Evolutionary conservation across 305 asterid genomes (phyloP), one percentile per base, ranked within the genome.

Genomic region (Coffea humblotiana): DNA sequence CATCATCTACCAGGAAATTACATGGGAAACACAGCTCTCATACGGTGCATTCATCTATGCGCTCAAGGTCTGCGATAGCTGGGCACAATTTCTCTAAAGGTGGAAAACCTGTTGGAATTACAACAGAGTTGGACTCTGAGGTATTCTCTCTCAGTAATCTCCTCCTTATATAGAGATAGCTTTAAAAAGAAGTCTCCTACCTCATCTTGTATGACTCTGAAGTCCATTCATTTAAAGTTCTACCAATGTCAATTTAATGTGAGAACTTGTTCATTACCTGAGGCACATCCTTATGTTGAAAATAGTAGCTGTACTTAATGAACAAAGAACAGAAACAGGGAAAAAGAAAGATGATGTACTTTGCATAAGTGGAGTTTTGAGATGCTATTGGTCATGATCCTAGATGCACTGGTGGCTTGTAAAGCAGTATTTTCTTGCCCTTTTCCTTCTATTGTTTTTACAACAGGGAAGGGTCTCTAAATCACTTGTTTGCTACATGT

Each of bases 101-200:
- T 77, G 85, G 87, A 78, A 84, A 69, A 72, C 82, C 82, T 82
- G 74, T 73, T 71, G 87, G 76, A 78, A 77, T 81, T 78, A 80
- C 85, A 52, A 82, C 87, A 81, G 79, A 79, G 81, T 80, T 86
- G 71, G 86, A 79, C 82, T 60, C 85, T 61, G 86, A 90, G 95
- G 96, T 90, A 78, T 71, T 78, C 84, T 70, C 69, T 64, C 73
- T 14, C 15, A 56, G 48, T 72, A 23, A 45, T 76, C 76, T 63
- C 76, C 78, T 15, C 23, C 47, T 29, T 2, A 2, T 60, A 14
- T 76, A 63, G 51, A 37, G 43, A 61, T 4, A 15, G 8, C 25
- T 61, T 60, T 10, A 56, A n/a, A 75, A 23, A 61, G 27, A 23
- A 21, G 67, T 61, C 43, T 40, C 45, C 32, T 75, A 60, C 27